These are phyloP conservation scores for Ophiostoma australiae DNA, from an alignment of 2,329 filamentous ascomycete genomes.

Conservation along the genomic window DNA sequence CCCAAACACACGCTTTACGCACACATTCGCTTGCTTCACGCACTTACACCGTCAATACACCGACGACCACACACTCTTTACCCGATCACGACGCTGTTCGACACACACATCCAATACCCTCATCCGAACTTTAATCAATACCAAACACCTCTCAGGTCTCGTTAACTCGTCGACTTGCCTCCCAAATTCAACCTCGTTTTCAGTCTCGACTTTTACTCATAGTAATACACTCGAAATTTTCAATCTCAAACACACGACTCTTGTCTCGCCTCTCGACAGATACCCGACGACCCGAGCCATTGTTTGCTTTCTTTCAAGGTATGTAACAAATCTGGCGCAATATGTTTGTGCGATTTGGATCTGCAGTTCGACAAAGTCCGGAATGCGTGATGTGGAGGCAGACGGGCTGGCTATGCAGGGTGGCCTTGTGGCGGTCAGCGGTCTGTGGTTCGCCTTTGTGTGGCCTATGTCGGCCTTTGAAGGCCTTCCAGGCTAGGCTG, in stretches of 20 bases:
- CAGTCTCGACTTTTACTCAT: background rate
- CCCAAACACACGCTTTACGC: constrained; percentile 6
- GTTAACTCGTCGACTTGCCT: constrained; percentile 15
- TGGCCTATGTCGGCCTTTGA: background rate
- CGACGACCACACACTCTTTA: constrained; percentile 12
- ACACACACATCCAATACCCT: constrained; percentile 54
- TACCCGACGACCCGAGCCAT: background rate
- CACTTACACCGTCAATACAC: constrained; percentile 5
- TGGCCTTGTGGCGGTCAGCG: background rate
- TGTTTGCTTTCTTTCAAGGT: background rate
- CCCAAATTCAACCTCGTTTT: background rate
- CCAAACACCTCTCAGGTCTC: constrained; percentile 9
- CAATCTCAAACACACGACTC: background rate
- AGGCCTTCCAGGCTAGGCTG: background rate
- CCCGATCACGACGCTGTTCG: constrained; percentile 10
- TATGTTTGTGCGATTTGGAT: background rate
- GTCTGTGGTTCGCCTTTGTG: background rate
- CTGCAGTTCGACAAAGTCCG: background rate
- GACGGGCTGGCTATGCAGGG: background rate
- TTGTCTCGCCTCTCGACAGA: background rate
- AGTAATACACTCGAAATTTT: background rate
- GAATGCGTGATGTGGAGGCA: background rate
- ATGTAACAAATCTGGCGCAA: background rate
- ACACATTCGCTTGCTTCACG: constrained; percentile 10
- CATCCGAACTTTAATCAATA: background rate